Percentiles rank a stretch among this genome's conserved stretches.
Evolutionary conservation across 108 stramenopile species (phyloP).

Genomic region (Conticribra guillardii): DNA sequence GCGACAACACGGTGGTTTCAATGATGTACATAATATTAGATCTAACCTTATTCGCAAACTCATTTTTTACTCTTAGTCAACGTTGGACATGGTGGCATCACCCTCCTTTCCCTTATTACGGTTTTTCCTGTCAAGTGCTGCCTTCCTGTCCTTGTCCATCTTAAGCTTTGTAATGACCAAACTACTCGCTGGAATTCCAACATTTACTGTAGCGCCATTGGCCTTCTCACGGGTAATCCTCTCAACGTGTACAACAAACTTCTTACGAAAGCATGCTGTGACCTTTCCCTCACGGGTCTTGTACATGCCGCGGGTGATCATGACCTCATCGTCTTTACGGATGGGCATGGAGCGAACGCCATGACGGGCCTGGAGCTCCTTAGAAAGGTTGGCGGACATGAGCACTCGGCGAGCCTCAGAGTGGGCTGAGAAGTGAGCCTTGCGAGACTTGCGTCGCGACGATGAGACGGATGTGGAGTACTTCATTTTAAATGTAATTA

Average conservation of each 20-base stretch:
- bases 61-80: conserved; percentile 84
- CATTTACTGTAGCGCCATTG: conserved; percentile 90
- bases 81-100: conserved; percentile 95
- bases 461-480: conserved; percentile 87
- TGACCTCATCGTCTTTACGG: conserved; percentile 98
- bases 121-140: conserved; percentile 94
- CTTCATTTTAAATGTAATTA: conserved; percentile 68
- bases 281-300: conserved; percentile 99
- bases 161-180: conserved; percentile 98
- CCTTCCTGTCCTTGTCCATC: conserved; percentile 99
- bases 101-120: conserved; percentile 69
- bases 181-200: conserved; percentile 96
- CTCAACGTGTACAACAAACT: conserved; percentile 98
- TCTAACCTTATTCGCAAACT: not conserved
- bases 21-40: not conserved
- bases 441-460: conserved; percentile 97
- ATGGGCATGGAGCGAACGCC: conserved; percentile 98
- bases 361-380: conserved; percentile 98
- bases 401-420: conserved; percentile 91
- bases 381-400: conserved; percentile 97
- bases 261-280: conserved; percentile 93
- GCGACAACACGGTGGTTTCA: no score
- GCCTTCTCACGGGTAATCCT: conserved; percentile 97
- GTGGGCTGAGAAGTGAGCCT: conserved; percentile 98
- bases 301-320: conserved; percentile 94